Conservation (phyloP, 176 grass and related monocot species). For the Triticum dicoccoides region DNA sequence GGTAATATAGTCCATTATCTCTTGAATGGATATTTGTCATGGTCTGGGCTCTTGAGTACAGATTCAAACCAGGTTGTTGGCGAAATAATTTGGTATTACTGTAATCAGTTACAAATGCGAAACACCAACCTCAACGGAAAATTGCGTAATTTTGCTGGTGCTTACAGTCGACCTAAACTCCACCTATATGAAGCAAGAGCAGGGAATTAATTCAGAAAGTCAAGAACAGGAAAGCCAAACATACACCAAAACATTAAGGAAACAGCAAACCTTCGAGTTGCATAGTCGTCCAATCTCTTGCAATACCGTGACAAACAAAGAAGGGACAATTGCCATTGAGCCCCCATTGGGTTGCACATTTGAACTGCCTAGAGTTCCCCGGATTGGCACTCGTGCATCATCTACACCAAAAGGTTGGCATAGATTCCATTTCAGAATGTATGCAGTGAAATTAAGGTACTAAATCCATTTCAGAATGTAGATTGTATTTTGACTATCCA, state of each 20-base stretch:
- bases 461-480: background rate
- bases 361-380: constrained; percentile 42
- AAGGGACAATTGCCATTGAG: constrained; percentile 39
- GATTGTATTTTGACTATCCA: background rate
- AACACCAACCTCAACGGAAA: constrained; percentile 78
- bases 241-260: constrained; percentile 11
- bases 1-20: background rate
- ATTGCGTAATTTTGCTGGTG: constrained; percentile 55
- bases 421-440: background rate
- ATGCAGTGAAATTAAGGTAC: background rate
- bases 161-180: constrained; percentile 73
- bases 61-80: background rate
- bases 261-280: constrained; percentile 56
- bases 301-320: constrained; percentile 63
- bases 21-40: constrained; percentile 6
- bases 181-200: constrained; percentile 47
- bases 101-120: background rate
- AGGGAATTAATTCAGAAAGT: background rate
- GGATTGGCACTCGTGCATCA: constrained; percentile 41
- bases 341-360: constrained; percentile 46
- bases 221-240: background rate
- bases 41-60: background rate
- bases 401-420: constrained; percentile 51
- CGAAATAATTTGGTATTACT: background rate
- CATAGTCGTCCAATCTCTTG: constrained; percentile 83